Conservation (phyloP, 78 protist genomes). For the Guillardia theta region DNA sequence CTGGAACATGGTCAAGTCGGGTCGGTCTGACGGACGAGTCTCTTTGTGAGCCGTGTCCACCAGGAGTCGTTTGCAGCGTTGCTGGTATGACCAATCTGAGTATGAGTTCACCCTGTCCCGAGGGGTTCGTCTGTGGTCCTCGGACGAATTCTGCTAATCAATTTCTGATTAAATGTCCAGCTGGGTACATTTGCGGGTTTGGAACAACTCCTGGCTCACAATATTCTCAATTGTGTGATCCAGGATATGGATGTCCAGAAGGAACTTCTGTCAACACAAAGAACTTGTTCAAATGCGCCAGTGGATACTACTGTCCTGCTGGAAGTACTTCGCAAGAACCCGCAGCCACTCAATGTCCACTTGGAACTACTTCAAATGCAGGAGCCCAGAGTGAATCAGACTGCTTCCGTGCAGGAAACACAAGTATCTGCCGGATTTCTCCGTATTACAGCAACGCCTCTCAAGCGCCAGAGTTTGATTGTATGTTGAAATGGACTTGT, state of each 20-base stretch:
- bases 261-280: background rate
- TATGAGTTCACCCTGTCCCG: constrained; percentile 24
- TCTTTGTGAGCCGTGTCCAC: constrained; percentile 37
- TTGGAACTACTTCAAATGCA: background rate
- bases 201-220: background rate
- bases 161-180: background rate
- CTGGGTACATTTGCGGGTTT: background rate
- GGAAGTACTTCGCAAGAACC: background rate
- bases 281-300: background rate
- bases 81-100: background rate
- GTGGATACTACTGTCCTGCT: background rate
- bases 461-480: background rate
- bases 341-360: background rate
- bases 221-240: background rate
- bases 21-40: background rate
- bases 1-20: background rate
- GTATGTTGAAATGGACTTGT: background rate
- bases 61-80: constrained; percentile 20
- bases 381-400: background rate
- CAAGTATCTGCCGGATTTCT: background rate
- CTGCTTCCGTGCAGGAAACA: background rate
- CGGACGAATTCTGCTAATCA: background rate
- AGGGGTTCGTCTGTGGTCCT: constrained; percentile 28
- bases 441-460: background rate
- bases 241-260: background rate